These are phyloP conservation scores for Trichoderma sp. DNA, from an alignment of 2,329 filamentous ascomycete genomes.

Conservation along the genomic window DNA sequence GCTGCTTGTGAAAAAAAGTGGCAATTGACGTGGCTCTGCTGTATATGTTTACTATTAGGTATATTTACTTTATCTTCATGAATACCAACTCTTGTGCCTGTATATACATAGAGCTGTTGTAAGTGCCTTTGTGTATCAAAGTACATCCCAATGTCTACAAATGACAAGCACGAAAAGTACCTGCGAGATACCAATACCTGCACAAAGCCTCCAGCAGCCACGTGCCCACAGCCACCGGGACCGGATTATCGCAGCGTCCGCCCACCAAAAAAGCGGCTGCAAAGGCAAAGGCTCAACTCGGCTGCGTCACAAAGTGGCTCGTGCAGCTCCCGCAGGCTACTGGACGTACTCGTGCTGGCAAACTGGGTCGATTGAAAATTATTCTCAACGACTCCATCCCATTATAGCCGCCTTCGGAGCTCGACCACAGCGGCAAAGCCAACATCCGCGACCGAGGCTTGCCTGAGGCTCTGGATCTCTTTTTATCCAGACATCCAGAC, in stretches of 20 bases:
- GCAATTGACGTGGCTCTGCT: background rate
- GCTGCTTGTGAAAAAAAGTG: background rate
- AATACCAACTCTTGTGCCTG: no score
- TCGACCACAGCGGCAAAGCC: constrained; percentile 21
- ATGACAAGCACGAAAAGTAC: background rate
- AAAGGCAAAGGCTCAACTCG: background rate
- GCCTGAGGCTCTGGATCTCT: background rate
- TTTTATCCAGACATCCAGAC: background rate
- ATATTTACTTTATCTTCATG: background rate
- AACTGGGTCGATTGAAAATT: constrained; percentile 26
- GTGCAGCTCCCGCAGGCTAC: constrained; percentile 18
- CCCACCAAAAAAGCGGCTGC: background rate
- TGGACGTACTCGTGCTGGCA: background rate
- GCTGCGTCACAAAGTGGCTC: constrained; percentile 19
- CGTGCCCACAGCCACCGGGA: constrained; percentile 14
- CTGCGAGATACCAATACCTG: background rate
- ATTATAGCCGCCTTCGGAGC: constrained; percentile 22
- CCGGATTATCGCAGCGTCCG: constrained; percentile 16
- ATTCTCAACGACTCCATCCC: constrained; percentile 26
- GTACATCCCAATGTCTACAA: background rate
- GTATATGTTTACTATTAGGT: background rate
- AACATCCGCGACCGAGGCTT: constrained; percentile 15
- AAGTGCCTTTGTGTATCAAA: background rate
- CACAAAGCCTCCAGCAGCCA: background rate
- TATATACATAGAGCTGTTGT: background rate